Base-by-base conservation (phyloP, 768 basidiomycete species). In the Trametes coccinea region DNA sequence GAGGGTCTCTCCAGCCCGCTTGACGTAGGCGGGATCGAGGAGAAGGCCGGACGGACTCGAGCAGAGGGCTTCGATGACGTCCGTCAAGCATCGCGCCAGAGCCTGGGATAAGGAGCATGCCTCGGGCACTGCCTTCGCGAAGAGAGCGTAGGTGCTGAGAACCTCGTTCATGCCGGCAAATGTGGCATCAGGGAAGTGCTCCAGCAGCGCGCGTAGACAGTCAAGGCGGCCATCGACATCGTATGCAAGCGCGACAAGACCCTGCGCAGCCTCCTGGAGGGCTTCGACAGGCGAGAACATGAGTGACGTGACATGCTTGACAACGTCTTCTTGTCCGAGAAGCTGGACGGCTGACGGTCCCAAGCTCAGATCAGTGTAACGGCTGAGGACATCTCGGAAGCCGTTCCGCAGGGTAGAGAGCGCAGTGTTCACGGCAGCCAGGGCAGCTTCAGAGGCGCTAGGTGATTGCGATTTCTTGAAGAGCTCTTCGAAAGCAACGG, bases 181-280 rank as follows among this genome's bases (percentile, higher is more conserved):
- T 0, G 90, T 80, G 33, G 81, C 79, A 40, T 82, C 80, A 0
- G 93, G 84, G 54, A 83, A 78, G 54, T 89, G 83, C 65, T 82
- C 78, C 2, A 98, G 78, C 22, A 98, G 76, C 13, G 84, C 86
- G 7, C 90, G 86, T 70, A 97, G 89, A 71, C 92, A 95, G 64
- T 97, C 95, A 41, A 84, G 80, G 46, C 97, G 90, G 30, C 84
- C 87, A 68, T 95, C 93, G n/a, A 87, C 91, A 66, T 96, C 91
- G 67, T 90, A 95, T 0, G 93, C 90, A 56, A 93, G 83, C 10
- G 89, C 89, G 30, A 92, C 82, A n/a, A 98, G 72, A 17, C 83
- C 83, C 71, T 94, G 90, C 1, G 88, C 90, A 10, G 89, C 86
- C 46, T 80, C 77, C 66, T 91, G 90, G 14, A 95, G 75, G 13